phyloP scores from a whole-genome alignment of 2,329 filamentous ascomycete genomes.

The Apiospora koreana region DNA sequence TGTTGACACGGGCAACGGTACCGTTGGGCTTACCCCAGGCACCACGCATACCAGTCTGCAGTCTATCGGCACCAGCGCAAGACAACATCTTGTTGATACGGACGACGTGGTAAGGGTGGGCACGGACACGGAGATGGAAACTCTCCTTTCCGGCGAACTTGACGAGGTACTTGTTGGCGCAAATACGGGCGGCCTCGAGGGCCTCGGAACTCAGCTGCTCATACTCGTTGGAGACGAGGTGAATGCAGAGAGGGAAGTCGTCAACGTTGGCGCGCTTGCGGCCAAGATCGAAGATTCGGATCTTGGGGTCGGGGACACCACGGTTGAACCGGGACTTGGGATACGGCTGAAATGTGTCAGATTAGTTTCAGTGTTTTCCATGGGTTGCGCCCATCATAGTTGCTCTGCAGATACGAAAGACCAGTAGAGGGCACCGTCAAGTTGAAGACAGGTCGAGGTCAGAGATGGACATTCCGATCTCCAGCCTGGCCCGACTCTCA shows the following conservation, averaged over 20 bases:
- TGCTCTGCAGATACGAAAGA: background rate
- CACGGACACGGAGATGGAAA: conserved; percentile 78
- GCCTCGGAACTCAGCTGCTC: conserved; percentile 99
- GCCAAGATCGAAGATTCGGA: conserved; percentile 98
- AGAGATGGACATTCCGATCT: conserved; percentile 13
- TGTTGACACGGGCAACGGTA: conserved; percentile 99
- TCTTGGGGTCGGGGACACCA: conserved; percentile 85
- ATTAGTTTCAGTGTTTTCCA: conserved; percentile 9
- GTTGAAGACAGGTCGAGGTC: conserved; percentile 8
- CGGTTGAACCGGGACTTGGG: conserved; percentile 99
- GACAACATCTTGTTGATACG: conserved; percentile 99
- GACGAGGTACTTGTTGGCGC: conserved; percentile 97
- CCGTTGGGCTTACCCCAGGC: conserved; percentile 99
- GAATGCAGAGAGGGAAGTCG: conserved; percentile 98
- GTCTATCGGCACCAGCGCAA: conserved; percentile 99
- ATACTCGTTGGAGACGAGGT: conserved; percentile 99
- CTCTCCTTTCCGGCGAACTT: conserved; percentile 72
- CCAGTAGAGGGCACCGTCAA: background rate
- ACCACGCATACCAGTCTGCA: conserved; percentile 99
- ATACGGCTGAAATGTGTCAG: conserved; percentile 81
- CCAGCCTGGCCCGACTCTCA: background rate
- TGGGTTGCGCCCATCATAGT: background rate
- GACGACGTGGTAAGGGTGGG: conserved; percentile 99
- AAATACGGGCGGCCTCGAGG: conserved; percentile 99
- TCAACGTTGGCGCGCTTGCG: conserved; percentile 98